Evolutionary conservation across 2,329 filamentous ascomycete species (phyloP).

Genomic region (Colletotrichum sp.): DNA sequence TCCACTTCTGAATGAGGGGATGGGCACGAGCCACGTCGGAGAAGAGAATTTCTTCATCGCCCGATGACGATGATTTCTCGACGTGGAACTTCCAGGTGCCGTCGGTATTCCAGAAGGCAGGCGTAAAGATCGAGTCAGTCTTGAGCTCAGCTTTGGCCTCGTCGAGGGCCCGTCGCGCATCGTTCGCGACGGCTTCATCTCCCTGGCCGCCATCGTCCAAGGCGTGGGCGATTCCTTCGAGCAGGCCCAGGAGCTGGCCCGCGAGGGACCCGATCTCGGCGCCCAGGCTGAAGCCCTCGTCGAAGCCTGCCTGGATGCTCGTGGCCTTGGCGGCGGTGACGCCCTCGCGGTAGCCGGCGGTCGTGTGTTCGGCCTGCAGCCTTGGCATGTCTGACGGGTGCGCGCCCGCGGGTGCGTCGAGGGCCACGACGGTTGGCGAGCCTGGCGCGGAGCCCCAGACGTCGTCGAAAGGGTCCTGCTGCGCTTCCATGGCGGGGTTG

Average conservation of each 20-base stretch:
- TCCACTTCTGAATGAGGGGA: constrained; percentile 71
- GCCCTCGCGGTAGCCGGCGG: constrained; percentile 90
- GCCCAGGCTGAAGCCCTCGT: constrained; percentile 86
- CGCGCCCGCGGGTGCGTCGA: constrained; percentile 4
- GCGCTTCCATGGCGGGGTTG: not conserved
- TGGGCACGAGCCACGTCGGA: constrained; percentile 70
- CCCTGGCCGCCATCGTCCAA: constrained; percentile 29
- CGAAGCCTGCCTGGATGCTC: constrained; percentile 86
- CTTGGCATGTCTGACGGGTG: constrained; percentile 72
- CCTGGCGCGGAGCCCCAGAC: constrained; percentile 24
- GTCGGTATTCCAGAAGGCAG: constrained; percentile 71
- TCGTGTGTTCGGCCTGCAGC: constrained; percentile 78
- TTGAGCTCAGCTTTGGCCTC: constrained; percentile 65
- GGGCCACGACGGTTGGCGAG: constrained; percentile 2
- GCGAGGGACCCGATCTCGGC: constrained; percentile 78
- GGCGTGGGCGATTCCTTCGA: constrained; percentile 73
- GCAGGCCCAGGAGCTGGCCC: constrained; percentile 76
- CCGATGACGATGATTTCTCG: constrained; percentile 27
- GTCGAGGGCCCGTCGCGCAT: constrained; percentile 36
- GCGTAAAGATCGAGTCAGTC: constrained; percentile 66
- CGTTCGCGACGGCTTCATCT: constrained; percentile 20
- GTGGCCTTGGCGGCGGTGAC: constrained; percentile 76
- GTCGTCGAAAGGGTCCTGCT: constrained; percentile 23
- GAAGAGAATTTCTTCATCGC: constrained; percentile 55
- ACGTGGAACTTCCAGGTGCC: constrained; percentile 75